Conservation (phyloP, 2,329 filamentous ascomycete genomes). For the Neofusicoccum sp. region DNA sequence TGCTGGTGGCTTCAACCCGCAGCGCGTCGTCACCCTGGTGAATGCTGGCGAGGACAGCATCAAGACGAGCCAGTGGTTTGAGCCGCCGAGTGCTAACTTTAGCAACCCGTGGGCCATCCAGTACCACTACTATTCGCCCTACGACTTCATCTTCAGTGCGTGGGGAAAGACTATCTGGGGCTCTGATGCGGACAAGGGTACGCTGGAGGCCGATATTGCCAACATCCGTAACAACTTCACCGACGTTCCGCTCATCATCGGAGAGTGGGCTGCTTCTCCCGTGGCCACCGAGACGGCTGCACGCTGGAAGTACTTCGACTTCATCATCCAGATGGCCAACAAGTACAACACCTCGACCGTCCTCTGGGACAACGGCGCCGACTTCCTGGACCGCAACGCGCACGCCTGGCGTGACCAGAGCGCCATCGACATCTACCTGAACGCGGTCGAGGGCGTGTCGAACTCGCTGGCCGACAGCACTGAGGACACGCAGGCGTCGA, state of each 20-base stretch:
- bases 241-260: slow-evolving; percentile 58
- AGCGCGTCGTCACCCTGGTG: slow-evolving; percentile 60
- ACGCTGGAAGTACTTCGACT: slow-evolving; percentile 62
- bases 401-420: slow-evolving; percentile 56
- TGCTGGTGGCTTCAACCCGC: slow-evolving; percentile 58
- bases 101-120: slow-evolving; percentile 63
- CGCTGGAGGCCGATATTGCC: slow-evolving; percentile 54
- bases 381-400: slow-evolving; percentile 56
- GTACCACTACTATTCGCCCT: slow-evolving; percentile 64
- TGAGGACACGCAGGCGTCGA: slow-evolving; percentile 48
- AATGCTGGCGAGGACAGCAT: slow-evolving; percentile 54
- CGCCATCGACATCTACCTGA: slow-evolving; percentile 51
- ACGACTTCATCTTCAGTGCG: slow-evolving; percentile 43
- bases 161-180: slow-evolving; percentile 66
- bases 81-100: slow-evolving; percentile 48
- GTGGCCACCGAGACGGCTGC: slow-evolving; percentile 57
- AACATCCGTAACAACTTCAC: slow-evolving; percentile 59
- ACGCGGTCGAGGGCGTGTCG: slow-evolving; percentile 45
- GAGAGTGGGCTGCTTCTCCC: slow-evolving; percentile 59
- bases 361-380: slow-evolving; percentile 63
- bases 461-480: slow-evolving; percentile 59
- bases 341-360: slow-evolving; percentile 55
- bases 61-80: slow-evolving; percentile 60
- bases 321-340: slow-evolving; percentile 52
- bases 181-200: slow-evolving; percentile 55